Percentiles rank a stretch among this genome's conserved stretches.
phyloP scores from a whole-genome alignment of 139 green algal species.

The Micractinium conductrix region DNA sequence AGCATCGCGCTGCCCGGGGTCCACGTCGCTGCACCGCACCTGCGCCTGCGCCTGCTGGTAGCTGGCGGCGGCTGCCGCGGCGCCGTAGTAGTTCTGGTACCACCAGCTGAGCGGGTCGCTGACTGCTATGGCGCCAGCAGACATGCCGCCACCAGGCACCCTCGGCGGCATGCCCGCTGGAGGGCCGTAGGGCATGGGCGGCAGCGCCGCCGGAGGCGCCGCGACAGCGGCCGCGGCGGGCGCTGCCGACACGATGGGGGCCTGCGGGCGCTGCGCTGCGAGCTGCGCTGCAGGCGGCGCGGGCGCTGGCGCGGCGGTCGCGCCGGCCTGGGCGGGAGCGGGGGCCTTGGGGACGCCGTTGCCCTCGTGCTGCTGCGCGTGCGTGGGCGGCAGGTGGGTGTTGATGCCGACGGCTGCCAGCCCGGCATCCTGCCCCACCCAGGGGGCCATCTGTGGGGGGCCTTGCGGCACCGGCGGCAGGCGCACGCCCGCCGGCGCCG shows the following conservation, averaged over 20 bases:
- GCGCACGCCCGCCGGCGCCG: not conserved
- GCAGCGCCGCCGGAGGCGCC: not conserved
- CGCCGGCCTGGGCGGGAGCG: not conserved
- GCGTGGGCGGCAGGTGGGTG: not conserved
- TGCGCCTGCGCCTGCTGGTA: slow-evolving; percentile 28
- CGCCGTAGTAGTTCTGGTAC: slow-evolving; percentile 50
- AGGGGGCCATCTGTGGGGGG: slow-evolving; percentile 11
- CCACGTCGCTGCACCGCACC: not conserved
- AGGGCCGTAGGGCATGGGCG: not conserved
- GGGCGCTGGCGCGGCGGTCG: not conserved
- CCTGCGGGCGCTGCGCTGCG: not conserved
- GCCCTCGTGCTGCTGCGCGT: not conserved
- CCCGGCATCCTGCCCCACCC: slow-evolving; percentile 18
- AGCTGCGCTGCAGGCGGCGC: not conserved
- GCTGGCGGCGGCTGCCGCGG: not conserved
- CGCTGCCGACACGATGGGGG: not conserved
- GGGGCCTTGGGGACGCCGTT: no score
- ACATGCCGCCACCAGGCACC: not conserved
- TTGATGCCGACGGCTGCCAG: not conserved
- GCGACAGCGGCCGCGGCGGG: not conserved
- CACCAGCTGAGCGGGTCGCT: slow-evolving; percentile 44
- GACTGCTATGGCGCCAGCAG: not conserved
- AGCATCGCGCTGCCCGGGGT: not conserved
- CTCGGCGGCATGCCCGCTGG: not conserved
- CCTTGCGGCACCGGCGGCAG: slow-evolving; percentile 9